Conservation (phyloP, 2,329 filamentous ascomycete species). For the Aspergillus hortae region DNA sequence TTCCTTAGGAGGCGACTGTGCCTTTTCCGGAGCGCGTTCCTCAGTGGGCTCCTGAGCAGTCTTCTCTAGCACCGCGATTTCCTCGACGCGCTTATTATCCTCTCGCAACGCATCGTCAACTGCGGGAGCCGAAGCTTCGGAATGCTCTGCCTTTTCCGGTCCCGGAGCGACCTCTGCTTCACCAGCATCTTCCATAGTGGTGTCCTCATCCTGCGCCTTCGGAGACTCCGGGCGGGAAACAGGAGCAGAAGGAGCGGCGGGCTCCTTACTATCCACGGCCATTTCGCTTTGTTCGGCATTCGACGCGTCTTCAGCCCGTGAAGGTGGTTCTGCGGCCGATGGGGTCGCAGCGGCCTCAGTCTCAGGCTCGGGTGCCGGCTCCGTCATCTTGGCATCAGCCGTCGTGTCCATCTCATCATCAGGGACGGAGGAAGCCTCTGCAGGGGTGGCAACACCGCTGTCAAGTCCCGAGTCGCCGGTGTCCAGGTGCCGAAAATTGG, state of each 20-base stretch:
- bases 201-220: slow-evolving; percentile 33
- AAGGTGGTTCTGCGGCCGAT: slow-evolving; percentile 26
- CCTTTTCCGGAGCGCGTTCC: slow-evolving; percentile 12
- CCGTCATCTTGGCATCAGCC: slow-evolving; percentile 40
- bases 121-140: slow-evolving; percentile 7
- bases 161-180: slow-evolving; percentile 18
- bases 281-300: slow-evolving; percentile 31
- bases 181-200: slow-evolving; percentile 37
- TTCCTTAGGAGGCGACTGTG: slow-evolving; percentile 21
- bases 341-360: slow-evolving; percentile 29
- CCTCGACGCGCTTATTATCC: slow-evolving; percentile 24
- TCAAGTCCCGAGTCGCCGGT: slow-evolving; percentile 53
- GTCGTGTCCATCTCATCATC: slow-evolving; percentile 42
- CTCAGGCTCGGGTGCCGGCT: slow-evolving; percentile 37
- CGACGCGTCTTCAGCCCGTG: slow-evolving; percentile 30
- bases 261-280: slow-evolving; percentile 27
- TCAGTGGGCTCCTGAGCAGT: slow-evolving; percentile 12
- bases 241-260: slow-evolving; percentile 22
- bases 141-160: slow-evolving; percentile 17
- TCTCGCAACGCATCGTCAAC: slow-evolving; percentile 16
- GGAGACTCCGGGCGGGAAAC: slow-evolving; percentile 29
- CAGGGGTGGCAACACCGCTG: slow-evolving; percentile 48
- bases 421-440: slow-evolving; percentile 39
- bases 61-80: slow-evolving; percentile 17
- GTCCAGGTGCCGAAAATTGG: slow-evolving; percentile 58